Conservation (phyloP, 1,139 yeast species). For the Suzukiozyma palmioleophila region DNA sequence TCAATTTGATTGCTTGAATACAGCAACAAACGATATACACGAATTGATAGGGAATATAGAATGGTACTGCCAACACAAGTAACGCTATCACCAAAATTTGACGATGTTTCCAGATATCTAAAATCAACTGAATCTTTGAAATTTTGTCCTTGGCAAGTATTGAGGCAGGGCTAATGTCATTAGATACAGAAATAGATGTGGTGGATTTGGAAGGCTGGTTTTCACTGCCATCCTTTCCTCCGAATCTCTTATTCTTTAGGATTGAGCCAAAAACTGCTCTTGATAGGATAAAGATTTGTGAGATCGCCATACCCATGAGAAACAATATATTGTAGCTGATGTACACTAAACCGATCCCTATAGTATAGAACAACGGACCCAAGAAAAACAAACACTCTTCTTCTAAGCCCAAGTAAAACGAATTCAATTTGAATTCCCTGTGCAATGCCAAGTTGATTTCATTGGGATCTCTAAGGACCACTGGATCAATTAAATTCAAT, state of each 20-base stretch:
- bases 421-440: slow-evolving; percentile 23
- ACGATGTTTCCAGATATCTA: slow-evolving; percentile 1
- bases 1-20: slow-evolving; percentile 46
- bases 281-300: background rate
- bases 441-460: slow-evolving; percentile 26
- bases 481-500: slow-evolving; percentile 51
- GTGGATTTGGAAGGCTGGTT: background rate
- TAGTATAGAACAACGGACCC: slow-evolving; percentile 48
- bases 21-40: slow-evolving; percentile 59
- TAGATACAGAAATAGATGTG: background rate
- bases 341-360: slow-evolving; percentile 47
- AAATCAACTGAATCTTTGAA: background rate
- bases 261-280: background rate
- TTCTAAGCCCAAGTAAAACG: slow-evolving; percentile 63
- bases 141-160: background rate
- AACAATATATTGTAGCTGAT: slow-evolving; percentile 20
- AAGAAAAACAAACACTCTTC: slow-evolving; percentile 48
- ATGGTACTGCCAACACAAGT: slow-evolving; percentile 35
- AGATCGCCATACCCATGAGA: slow-evolving; percentile 4
- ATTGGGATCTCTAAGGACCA: slow-evolving; percentile 37
- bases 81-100: background rate
- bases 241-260: background rate
- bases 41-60: slow-evolving; percentile 75
- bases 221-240: background rate
- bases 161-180: background rate